Conservation (phyloP, 176 grass and related monocot genomes). For the Phyllostachys edulis region DNA sequence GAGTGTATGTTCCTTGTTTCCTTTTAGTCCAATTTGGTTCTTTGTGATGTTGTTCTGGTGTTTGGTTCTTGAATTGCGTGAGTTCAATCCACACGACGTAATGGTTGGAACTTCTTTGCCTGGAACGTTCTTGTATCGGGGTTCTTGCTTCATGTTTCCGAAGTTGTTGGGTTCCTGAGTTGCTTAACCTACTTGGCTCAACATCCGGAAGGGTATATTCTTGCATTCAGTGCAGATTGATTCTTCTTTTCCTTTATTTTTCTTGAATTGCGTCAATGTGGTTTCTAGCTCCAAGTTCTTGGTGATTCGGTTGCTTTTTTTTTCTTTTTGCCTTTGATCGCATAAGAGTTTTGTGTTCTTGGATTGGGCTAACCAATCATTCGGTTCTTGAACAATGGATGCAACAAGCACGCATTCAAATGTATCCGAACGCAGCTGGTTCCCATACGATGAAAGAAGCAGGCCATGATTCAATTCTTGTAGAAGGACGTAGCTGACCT, state of each 20-base stretch:
- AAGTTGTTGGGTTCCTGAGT: background rate
- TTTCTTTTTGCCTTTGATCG: background rate
- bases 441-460: constrained; percentile 76
- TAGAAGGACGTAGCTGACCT: constrained; percentile 93
- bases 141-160: background rate
- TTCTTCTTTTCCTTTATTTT: background rate
- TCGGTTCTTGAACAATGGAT: constrained; percentile 5
- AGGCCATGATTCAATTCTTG: constrained; percentile 71
- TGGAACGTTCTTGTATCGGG: background rate
- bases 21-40: background rate
- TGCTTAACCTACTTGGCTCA: background rate
- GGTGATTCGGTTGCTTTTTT: background rate
- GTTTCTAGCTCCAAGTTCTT: background rate
- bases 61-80: background rate
- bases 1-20: background rate
- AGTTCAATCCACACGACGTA: background rate
- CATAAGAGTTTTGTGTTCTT: background rate
- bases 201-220: background rate
- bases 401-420: constrained; percentile 79
- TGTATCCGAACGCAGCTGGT: constrained; percentile 59
- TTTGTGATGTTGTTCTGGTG: background rate
- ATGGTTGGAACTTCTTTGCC: background rate
- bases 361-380: background rate
- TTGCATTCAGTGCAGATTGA: background rate
- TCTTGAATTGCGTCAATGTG: background rate